phyloP scores from a whole-genome alignment of 768 basidiomycete species.

The Collybia sordida region DNA sequence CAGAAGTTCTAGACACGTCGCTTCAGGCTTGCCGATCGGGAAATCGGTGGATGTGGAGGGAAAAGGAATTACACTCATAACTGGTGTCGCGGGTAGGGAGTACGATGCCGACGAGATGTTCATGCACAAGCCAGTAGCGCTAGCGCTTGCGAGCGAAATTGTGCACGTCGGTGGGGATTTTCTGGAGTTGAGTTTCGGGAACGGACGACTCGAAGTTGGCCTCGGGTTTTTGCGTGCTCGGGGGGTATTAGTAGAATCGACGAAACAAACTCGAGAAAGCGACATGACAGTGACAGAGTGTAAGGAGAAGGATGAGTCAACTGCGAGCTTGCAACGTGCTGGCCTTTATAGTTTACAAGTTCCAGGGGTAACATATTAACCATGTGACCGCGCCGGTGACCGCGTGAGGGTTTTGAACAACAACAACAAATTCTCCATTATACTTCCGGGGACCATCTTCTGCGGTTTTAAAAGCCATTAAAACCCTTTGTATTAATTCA shows the following conservation, averaged over 20 bases:
- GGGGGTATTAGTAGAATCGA: constrained; percentile 17
- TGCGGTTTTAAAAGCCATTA: too few species aligned
- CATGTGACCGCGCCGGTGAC: too few species aligned
- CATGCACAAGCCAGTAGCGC: constrained; percentile 9
- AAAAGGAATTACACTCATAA: constrained; percentile 16
- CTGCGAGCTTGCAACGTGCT: too few species aligned
- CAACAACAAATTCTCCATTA: too few species aligned
- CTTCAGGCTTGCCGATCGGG: constrained; percentile 18
- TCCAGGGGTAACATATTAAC: too few species aligned
- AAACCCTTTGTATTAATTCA: too few species aligned
- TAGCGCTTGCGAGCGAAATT: constrained; percentile 17
- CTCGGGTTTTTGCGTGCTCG: constrained; percentile 11
- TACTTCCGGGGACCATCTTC: too few species aligned
- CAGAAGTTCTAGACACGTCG: constrained; percentile 13
- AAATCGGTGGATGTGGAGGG: constrained; percentile 13
- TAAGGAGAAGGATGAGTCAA: too few species aligned
- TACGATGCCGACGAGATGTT: constrained; percentile 6
- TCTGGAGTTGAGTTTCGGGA: constrained; percentile 15
- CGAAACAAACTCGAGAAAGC: constrained; percentile 16
- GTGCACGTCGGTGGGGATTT: constrained; percentile 21
- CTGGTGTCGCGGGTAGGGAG: constrained; percentile 4
- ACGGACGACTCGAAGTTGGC: constrained; percentile 7
- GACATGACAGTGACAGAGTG: too few species aligned
- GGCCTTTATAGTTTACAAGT: too few species aligned
- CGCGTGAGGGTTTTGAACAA: too few species aligned